Conservation (phyloP, 495 filamentous ascomycete genomes). For the Penicillium coffeae region DNA sequence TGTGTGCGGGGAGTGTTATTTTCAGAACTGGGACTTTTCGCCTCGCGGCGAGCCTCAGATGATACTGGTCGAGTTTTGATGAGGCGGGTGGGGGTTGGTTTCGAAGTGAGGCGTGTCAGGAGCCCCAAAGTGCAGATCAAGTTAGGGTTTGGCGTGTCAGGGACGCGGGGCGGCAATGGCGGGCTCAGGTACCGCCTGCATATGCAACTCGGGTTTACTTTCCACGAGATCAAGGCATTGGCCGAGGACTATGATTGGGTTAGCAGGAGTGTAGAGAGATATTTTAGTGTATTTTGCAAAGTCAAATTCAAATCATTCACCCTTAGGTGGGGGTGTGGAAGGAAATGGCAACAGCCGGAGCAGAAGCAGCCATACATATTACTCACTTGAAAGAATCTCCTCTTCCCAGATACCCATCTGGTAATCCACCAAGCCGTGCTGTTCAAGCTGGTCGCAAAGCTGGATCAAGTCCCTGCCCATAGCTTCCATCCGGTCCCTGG, state of each 20-base stretch:
- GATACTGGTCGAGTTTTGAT: neutral
- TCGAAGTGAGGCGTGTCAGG: neutral
- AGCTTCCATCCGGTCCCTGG: constrained; percentile 63
- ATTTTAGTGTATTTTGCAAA: neutral
- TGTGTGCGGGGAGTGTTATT: too few species aligned
- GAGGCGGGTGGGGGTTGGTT: neutral
- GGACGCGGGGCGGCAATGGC: constrained; percentile 22
- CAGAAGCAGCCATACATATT: neutral
- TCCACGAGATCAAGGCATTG: constrained; percentile 61
- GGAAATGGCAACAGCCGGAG: neutral
- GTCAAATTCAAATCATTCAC: too few species aligned
- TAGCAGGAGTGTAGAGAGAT: constrained; percentile 4
- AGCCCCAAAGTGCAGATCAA: neutral
- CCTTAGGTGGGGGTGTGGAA: too few species aligned
- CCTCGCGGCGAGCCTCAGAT: neutral
- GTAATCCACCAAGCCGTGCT: constrained; percentile 90
- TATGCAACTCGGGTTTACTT: constrained; percentile 31
- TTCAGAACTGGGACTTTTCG: neutral
- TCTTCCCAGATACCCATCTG: constrained; percentile 97
- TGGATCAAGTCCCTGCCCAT: constrained; percentile 79
- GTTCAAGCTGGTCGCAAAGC: constrained; percentile 81
- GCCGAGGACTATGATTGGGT: constrained; percentile 48
- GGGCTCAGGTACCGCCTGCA: constrained; percentile 17
- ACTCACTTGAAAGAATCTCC: constrained; percentile 78
- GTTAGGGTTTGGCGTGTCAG: constrained; percentile 18